phyloP scores from a whole-genome alignment of 2,329 filamentous ascomycete species.

The Verticillium tricorpus region DNA sequence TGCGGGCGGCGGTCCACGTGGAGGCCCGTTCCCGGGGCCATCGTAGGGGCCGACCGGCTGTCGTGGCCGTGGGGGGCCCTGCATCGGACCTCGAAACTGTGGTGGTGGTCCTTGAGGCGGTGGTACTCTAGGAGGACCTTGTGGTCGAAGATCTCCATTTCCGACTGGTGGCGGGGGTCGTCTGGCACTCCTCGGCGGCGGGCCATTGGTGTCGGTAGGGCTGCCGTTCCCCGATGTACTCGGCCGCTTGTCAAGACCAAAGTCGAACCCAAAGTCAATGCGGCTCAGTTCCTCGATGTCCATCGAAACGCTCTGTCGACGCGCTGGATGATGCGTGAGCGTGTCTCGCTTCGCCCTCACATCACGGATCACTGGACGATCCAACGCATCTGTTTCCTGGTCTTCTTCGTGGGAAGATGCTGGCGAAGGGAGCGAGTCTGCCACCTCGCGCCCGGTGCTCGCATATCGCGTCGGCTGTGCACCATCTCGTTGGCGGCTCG shows the following conservation, averaged over 20 bases:
- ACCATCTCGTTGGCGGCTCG: not conserved
- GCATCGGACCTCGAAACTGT: not conserved
- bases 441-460: constrained; percentile 33
- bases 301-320: constrained; percentile 44
- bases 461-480: constrained; percentile 2
- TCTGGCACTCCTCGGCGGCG: constrained; percentile 11
- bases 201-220: not conserved
- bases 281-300: constrained; percentile 33
- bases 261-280: constrained; percentile 1
- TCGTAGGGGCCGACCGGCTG: not conserved
- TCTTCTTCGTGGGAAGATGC: constrained; percentile 9
- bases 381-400: constrained; percentile 33
- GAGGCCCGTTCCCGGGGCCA: not conserved
- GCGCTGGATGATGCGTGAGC: constrained; percentile 38
- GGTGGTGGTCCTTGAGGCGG: not conserved
- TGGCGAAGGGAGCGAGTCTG: constrained; percentile 34
- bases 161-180: constrained; percentile 8
- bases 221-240: not conserved
- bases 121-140: not conserved
- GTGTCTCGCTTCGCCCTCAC: constrained; percentile 48
- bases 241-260: not conserved
- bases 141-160: not conserved
- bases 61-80: not conserved
- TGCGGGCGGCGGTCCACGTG: not conserved
- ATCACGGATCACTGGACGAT: constrained; percentile 39